phyloP scores from a whole-genome alignment of 73 alveolate species.

The Blepharisma stoltei region DNA sequence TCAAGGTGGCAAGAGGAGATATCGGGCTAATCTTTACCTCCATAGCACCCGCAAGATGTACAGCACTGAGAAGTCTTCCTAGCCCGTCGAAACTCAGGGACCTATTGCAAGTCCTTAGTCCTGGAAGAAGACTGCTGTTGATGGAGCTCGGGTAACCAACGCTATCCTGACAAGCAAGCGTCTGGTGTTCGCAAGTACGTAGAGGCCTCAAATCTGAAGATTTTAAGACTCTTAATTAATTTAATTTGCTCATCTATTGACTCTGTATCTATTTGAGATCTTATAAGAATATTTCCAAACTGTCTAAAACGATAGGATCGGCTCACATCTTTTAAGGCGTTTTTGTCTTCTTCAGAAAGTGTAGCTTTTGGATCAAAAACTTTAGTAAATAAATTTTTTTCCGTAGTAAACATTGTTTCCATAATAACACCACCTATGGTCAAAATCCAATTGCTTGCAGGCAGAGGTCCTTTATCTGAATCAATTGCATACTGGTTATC shows the following conservation, averaged over 20 bases:
- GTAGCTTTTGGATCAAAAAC: slow-evolving; percentile 32
- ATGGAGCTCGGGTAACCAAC: too few relatives aligned
- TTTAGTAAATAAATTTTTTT: slow-evolving; percentile 45
- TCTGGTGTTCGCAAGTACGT: too few relatives aligned
- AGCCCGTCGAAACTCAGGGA: too few relatives aligned
- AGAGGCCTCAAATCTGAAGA: too few relatives aligned
- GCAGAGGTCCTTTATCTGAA: slow-evolving; percentile 72
- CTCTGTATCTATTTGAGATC: slow-evolving; percentile 82
- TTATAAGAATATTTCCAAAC: slow-evolving; percentile 51
- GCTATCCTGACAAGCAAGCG: too few relatives aligned
- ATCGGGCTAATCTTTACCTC: too few relatives aligned
- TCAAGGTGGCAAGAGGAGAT: too few relatives aligned
- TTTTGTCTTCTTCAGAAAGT: slow-evolving; percentile 37
- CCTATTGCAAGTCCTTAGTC: too few relatives aligned
- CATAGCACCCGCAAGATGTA: too few relatives aligned
- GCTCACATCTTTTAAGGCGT: slow-evolving; percentile 52
- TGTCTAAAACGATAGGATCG: slow-evolving; percentile 29
- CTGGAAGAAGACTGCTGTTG: too few relatives aligned
- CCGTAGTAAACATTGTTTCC: slow-evolving; percentile 69
- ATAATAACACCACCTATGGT: slow-evolving; percentile 72
- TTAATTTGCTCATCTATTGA: slow-evolving; percentile 50
- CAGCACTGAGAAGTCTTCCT: too few relatives aligned
- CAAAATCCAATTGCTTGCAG: slow-evolving; percentile 48
- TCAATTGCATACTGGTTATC: slow-evolving; percentile 59
- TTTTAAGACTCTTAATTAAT: too few relatives aligned